A percentile compares a stretch with the other conserved stretches of the same genome.
Evolutionary conservation across 2,329 filamentous ascomycete genomes (phyloP).

Genomic region (Gremmenia infestans): DNA sequence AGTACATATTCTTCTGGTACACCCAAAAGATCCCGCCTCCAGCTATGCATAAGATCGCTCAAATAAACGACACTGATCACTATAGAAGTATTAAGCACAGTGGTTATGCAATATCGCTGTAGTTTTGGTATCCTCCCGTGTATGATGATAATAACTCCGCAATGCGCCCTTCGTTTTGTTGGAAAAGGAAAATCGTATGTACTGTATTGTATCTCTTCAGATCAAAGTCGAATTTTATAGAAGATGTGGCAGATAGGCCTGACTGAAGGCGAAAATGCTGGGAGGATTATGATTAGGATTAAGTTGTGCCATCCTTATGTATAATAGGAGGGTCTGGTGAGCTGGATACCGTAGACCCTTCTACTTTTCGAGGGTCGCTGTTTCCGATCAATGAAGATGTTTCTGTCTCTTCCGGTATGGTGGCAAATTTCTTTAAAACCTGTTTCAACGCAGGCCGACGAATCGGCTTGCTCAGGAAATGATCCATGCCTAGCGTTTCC

Average conservation of each 20-base stretch:
- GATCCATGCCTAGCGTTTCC: slow-evolving; percentile 12
- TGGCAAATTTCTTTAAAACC: slow-evolving; percentile 77
- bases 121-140: not conserved
- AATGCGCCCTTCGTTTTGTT: not conserved
- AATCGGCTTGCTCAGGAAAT: slow-evolving; percentile 55
- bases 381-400: slow-evolving; percentile 19
- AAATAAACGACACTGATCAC: not conserved
- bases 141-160: not conserved
- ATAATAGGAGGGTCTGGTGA: not conserved
- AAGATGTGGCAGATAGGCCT: not conserved
- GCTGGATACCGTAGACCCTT: not conserved
- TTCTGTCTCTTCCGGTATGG: slow-evolving; percentile 65
- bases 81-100: not conserved
- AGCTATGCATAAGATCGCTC: not conserved
- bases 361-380: slow-evolving; percentile 14
- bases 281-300: not conserved
- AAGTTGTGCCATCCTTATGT: not conserved
- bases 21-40: not conserved
- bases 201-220: not conserved
- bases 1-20: not conserved
- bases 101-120: not conserved
- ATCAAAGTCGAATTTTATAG: not conserved
- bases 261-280: not conserved
- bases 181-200: not conserved
- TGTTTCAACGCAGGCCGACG: slow-evolving; percentile 80